These are phyloP conservation scores for Dendrobium nobile DNA, from an alignment of 106 monocot species.

Conservation along the genomic window DNA sequence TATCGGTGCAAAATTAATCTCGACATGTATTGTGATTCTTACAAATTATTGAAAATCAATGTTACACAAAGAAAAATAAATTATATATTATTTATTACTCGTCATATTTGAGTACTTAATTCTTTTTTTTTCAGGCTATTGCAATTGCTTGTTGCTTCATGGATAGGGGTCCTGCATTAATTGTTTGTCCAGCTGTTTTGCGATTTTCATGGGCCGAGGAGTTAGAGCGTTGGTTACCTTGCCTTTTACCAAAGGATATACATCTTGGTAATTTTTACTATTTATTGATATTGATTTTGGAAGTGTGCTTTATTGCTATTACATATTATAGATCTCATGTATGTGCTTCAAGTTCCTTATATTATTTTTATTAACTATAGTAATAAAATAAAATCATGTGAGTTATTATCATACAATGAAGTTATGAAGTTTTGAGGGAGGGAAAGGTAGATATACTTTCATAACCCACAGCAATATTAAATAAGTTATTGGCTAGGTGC, in stretches of 20 bases:
- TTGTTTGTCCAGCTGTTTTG: slow-evolving; percentile 92
- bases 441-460: background rate
- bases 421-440: background rate
- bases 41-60: background rate
- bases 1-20: background rate
- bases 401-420: background rate
- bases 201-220: slow-evolving; percentile 98
- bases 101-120: background rate
- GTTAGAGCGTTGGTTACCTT: slow-evolving; percentile 86
- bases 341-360: background rate
- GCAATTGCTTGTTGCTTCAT: slow-evolving; percentile 80
- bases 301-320: no score
- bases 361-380: background rate
- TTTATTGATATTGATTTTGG: background rate
- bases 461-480: no score
- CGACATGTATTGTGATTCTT: background rate
- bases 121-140: slow-evolving; percentile 67
- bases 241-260: slow-evolving; percentile 75
- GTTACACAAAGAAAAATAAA: background rate
- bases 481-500: no score
- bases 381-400: background rate
- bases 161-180: slow-evolving; percentile 62
- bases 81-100: background rate
- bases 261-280: slow-evolving; percentile 66
- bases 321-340: background rate